Evolutionary conservation across 2,329 filamentous ascomycete genomes (phyloP), one percentile per base, ranked within the genome.

Genomic region (Xylariaceae sp.): DNA sequence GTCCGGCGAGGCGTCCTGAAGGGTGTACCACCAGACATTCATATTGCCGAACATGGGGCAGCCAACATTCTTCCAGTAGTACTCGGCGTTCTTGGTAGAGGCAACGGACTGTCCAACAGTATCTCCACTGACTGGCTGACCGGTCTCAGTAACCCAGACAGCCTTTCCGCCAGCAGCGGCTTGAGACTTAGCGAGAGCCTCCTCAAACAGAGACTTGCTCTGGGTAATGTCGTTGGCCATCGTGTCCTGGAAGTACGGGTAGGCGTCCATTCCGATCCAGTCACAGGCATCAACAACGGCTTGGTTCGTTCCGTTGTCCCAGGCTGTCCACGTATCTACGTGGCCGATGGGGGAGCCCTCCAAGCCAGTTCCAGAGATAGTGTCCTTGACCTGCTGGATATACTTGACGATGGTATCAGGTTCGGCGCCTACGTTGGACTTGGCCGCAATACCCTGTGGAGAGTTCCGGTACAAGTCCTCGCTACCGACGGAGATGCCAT

Each of bases 81-180:
- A 76, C 69, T 87, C 74, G 33, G 89, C 87, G 59, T 91, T 90
- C 39, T 74, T 68, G 24, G 68, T 48, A 28, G 72, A 81, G 4
- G 89, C 72, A 9, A 84, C 73, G 31, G 79, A 87, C 37, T 77
- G 60, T 52, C 81, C 81, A 47, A 75, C 66, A 1, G 68, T 73
- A 50, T 76, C 67, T 42, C 89, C 89, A 55, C 73, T 80, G 39
- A 89, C 80, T 37, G 89, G 89, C 80, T 87, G 93, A 50, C 89
- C 89, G 13, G 88, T 93, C 74, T 95, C 89, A 19, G 89, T 93
- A 48, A 94, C 76, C 87, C 87, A 93, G 53, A 94, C 77, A 15
- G 78, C 71, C 74, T 89, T 91, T 59, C 77, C 78, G 28, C 73
- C 69, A 28, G 78, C 73, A 34, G 72, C 81, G 13, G 60, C 65